Evolutionary conservation across 225 moss, liverwort and hornwort species (phyloP), one percentile per base, ranked within the genome.

Genomic region (Polytrichum formosum): DNA sequence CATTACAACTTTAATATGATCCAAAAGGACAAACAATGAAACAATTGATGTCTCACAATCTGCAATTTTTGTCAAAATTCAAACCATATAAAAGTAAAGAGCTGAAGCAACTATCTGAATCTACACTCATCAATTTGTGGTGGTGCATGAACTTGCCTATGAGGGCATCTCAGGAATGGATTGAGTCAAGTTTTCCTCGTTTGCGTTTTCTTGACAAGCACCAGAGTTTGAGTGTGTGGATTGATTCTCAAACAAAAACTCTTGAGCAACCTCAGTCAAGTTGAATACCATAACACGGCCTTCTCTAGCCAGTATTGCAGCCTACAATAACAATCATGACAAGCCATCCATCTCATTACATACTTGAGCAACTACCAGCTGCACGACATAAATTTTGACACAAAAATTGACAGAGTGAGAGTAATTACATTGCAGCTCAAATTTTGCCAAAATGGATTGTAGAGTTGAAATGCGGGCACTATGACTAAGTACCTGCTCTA

Each of bases 231-330:
- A 77, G 67, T 74, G 67, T 54, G 63, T 65, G 55, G 82, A 67
- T 67, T 64, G 79, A 74, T 86, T 82, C 78, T 90, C 93, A 56
- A 90, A 94, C 27, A 91, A 37, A 70, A 90, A 91, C 67, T 91
- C 93, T 75, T 94, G 90, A 19, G 90, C 88, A 54, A 86, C 80
- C 79, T 88, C 91, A 28, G 90, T 90, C 77, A 94, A 86, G 72
- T 77, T 86, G 81, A 78, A 91, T 58, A 94, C 86, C 93, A 94
- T 91, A 70, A 94, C 90, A 73, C 90, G 91, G 64, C 90, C 91
- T 83, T 91, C 91, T 80, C 93, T 88, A 62, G 91, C 90, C 73
- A 83, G 74, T 30, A 90, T 86, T 55, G 84, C 85, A 22, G 93
- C 93, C 93, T 87, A 72, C 55, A 55, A 23, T 25, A 46, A 46